Conservation (phyloP, 1,139 yeast species). For the Yamadazyma taylorii region DNA sequence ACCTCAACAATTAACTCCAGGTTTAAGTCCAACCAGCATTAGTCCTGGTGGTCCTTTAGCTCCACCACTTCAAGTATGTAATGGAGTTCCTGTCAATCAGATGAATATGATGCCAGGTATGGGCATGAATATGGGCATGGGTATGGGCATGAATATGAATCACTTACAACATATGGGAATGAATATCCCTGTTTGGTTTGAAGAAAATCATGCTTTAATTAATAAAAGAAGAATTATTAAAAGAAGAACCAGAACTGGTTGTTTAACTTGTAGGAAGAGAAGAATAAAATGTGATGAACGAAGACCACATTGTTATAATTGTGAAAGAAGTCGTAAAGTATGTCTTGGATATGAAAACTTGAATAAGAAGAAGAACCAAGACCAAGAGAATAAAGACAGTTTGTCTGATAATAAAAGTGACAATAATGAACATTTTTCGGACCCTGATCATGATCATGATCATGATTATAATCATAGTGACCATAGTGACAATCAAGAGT, state of each 20-base stretch:
- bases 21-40: not conserved
- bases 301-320: slow-evolving; percentile 71
- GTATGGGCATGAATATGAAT: slow-evolving; percentile 6
- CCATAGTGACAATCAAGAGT: too few relatives aligned
- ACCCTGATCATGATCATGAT: too few relatives aligned
- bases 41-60: not conserved
- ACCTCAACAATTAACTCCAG: slow-evolving; percentile 1
- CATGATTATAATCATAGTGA: too few relatives aligned
- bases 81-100: slow-evolving; percentile 2
- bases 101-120: slow-evolving; percentile 5
- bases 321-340: slow-evolving; percentile 66
- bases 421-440: not conserved
- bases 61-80: slow-evolving; percentile 1
- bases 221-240: slow-evolving; percentile 45
- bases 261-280: slow-evolving; percentile 70
- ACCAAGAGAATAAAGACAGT: slow-evolving; percentile 8
- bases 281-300: slow-evolving; percentile 76
- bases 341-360: slow-evolving; percentile 64
- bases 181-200: slow-evolving; percentile 15
- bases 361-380: slow-evolving; percentile 17
- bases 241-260: slow-evolving; percentile 70
- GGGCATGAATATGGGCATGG: slow-evolving; percentile 6
- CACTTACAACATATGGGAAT: not conserved
- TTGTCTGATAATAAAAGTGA: not conserved
- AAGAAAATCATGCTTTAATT: slow-evolving; percentile 24